Evolutionary conservation across 1,284 basidiomycete genomes (phyloP).

Genomic region (Ganoderma lucidum): DNA sequence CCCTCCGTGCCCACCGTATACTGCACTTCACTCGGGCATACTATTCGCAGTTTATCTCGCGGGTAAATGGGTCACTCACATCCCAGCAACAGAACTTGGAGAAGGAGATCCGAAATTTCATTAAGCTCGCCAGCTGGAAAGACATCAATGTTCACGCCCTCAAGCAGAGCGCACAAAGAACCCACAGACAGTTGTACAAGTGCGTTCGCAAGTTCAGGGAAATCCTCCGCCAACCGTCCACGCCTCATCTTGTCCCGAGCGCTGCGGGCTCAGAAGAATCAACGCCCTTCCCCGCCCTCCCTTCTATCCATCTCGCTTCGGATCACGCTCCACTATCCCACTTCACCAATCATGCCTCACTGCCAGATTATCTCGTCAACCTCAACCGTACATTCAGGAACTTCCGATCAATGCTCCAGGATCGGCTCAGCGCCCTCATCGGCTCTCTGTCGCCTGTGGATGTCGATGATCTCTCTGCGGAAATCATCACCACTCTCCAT

Average conservation of each 20-base stretch:
- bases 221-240: slow-evolving; percentile 80
- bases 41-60: slow-evolving; percentile 70
- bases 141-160: slow-evolving; percentile 97
- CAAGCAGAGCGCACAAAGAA: slow-evolving; percentile 90
- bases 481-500: slow-evolving; percentile 78
- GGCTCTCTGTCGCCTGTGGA: slow-evolving; percentile 45
- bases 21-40: slow-evolving; percentile 74
- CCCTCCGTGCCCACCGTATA: slow-evolving; percentile 65
- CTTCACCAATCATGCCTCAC: slow-evolving; percentile 22
- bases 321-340: slow-evolving; percentile 23
- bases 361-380: slow-evolving; percentile 49
- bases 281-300: slow-evolving; percentile 5
- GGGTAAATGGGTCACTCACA: slow-evolving; percentile 60
- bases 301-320: slow-evolving; percentile 10
- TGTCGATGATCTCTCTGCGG: slow-evolving; percentile 74
- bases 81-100: slow-evolving; percentile 75
- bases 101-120: slow-evolving; percentile 84
- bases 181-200: slow-evolving; percentile 93
- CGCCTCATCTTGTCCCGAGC: slow-evolving; percentile 49
- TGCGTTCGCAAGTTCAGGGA: slow-evolving; percentile 94
- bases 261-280: slow-evolving; percentile 48
- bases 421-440: slow-evolving; percentile 53
- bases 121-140: slow-evolving; percentile 98
- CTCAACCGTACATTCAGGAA: slow-evolving; percentile 55
- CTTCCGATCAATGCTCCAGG: slow-evolving; percentile 54